Conservation (phyloP, 2,329 filamentous ascomycete genomes). For the Talaromyces sp. region DNA sequence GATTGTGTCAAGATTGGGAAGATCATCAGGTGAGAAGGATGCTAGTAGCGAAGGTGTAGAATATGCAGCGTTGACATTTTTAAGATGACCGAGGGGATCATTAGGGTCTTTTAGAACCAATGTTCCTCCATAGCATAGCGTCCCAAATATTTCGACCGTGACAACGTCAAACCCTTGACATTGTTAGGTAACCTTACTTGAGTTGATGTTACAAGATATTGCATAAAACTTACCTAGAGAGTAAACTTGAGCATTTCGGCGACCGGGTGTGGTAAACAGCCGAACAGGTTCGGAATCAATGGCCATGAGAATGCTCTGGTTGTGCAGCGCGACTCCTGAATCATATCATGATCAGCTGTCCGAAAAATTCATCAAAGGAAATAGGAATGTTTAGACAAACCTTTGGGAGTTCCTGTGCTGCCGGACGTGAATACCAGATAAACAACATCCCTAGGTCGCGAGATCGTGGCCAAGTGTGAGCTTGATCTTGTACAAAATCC, state of each 20-base stretch:
- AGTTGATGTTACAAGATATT: too few species aligned
- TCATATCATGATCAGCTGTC: too few species aligned
- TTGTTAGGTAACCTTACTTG: too few species aligned
- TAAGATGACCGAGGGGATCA: constrained; percentile 32
- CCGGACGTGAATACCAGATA: constrained; percentile 3
- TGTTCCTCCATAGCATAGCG: constrained; percentile 33
- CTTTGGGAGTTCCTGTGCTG: constrained; percentile 4
- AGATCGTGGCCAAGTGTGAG: neutral
- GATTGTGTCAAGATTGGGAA: constrained; percentile 25
- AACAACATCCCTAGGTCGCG: neutral
- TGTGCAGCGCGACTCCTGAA: too few species aligned
- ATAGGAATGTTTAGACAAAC: neutral
- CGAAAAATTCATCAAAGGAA: too few species aligned
- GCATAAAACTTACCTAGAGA: constrained; percentile 21
- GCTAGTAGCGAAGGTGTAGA: constrained; percentile 40
- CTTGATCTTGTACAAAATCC: too few species aligned
- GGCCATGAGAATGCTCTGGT: too few species aligned
- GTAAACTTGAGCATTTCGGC: constrained; percentile 38
- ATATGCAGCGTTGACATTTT: constrained; percentile 30
- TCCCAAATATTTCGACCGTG: constrained; percentile 41
- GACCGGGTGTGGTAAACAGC: constrained; percentile 18
- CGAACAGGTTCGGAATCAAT: neutral
- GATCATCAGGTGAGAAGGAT: constrained; percentile 31
- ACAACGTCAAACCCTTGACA: constrained; percentile 38
- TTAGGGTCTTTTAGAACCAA: constrained; percentile 17